Conservation (phyloP, 176 grass and related monocot species). For the Aegilops speltoides region DNA sequence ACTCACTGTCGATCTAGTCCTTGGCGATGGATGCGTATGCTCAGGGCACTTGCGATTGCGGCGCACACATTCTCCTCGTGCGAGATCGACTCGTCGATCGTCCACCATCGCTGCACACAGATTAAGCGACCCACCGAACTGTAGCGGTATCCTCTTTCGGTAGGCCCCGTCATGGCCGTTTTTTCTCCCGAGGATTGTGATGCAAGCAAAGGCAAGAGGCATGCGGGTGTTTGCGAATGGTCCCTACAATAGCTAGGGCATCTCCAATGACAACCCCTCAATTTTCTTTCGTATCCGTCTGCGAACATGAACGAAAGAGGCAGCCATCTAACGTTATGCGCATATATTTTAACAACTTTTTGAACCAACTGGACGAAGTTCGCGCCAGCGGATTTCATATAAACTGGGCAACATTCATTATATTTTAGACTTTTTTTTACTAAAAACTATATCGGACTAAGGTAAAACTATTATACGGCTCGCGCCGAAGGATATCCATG, state of each 20-base stretch:
- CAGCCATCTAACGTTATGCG: no score
- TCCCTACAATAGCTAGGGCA: neutral
- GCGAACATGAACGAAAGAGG: rapidly evolving
- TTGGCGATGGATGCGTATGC: neutral
- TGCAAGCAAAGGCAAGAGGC: neutral
- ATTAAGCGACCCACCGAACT: neutral
- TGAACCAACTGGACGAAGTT: no score
- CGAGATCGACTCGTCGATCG: neutral
- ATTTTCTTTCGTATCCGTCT: no score
- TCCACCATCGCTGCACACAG: neutral
- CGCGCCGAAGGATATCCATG: no score
- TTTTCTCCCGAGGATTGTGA: neutral
- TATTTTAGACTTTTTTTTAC: no score
- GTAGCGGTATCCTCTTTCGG: neutral
- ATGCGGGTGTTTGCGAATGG: neutral
- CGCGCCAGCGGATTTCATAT: no score
- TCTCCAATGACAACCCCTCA: no score
- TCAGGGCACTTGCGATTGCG: neutral
- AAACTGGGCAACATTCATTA: no score
- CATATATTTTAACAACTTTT: no score
- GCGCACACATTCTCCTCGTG: slow-evolving; percentile 14
- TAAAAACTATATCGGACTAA: no score
- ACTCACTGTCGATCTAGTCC: neutral
- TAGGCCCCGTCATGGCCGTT: neutral
- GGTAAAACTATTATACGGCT: no score